These are phyloP conservation scores for Streptanthus diversifolius DNA, from an alignment of 345 rosid genomes.

Conservation along the genomic window DNA sequence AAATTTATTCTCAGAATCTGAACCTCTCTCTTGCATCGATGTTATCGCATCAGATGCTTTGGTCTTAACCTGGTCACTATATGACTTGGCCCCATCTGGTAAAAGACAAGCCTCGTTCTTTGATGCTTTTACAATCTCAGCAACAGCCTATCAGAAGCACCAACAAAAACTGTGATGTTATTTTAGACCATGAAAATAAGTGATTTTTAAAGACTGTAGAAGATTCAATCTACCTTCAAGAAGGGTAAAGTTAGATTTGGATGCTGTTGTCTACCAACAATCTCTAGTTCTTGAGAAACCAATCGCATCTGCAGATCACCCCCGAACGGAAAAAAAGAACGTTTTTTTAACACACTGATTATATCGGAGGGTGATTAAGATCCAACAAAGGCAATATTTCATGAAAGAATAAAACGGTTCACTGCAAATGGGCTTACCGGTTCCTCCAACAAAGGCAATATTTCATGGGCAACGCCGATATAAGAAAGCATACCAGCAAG, in stretches of 20 bases:
- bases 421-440: slow-evolving; percentile 49
- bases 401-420: background rate
- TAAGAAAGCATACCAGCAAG: slow-evolving; percentile 96
- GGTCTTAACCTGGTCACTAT: slow-evolving; percentile 42
- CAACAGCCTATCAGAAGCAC: slow-evolving; percentile 57
- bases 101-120: slow-evolving; percentile 65
- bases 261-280: slow-evolving; percentile 88
- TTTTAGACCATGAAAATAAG: background rate
- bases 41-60: slow-evolving; percentile 39
- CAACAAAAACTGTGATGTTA: background rate
- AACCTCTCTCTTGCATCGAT: slow-evolving; percentile 30
- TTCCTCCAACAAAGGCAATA: slow-evolving; percentile 83
- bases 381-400: background rate
- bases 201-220: background rate
- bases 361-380: background rate
- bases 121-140: slow-evolving; percentile 69
- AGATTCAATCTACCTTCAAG: slow-evolving; percentile 57
- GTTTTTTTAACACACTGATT: background rate
- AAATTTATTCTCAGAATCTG: slow-evolving; percentile 20
- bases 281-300: slow-evolving; percentile 80
- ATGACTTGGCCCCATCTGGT: slow-evolving; percentile 52
- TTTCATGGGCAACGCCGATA: slow-evolving; percentile 73
- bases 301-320: slow-evolving; percentile 62
- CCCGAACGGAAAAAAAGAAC: background rate
- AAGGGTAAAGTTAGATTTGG: slow-evolving; percentile 81